phyloP scores from a whole-genome alignment of 208 protist species.

The Crithidia brevicula region DNA sequence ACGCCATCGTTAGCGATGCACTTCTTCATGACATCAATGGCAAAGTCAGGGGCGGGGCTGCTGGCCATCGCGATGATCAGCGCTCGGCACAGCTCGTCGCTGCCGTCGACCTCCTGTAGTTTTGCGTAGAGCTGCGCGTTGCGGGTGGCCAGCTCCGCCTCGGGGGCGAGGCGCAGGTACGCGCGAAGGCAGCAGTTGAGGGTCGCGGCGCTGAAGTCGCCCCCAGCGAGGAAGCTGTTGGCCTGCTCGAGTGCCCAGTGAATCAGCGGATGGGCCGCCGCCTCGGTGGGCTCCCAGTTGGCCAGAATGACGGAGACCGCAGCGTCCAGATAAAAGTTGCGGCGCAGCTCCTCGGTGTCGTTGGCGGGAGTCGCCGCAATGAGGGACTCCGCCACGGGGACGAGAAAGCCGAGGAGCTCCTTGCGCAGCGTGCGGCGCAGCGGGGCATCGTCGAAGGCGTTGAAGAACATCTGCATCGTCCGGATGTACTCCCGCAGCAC shows the following conservation, averaged over 20 bases:
- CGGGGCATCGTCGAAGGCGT: conserved; percentile 43
- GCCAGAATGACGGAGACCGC: conserved; percentile 35
- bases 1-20: conserved; percentile 74
- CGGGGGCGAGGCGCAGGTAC: conserved; percentile 47
- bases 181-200: conserved; percentile 48
- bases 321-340: conserved; percentile 46
- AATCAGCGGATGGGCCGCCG: conserved; percentile 36
- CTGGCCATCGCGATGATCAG: conserved; percentile 68
- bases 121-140: conserved; percentile 53
- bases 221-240: conserved; percentile 44
- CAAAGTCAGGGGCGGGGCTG: conserved; percentile 55
- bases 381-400: conserved; percentile 31
- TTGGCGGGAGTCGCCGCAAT: conserved; percentile 15
- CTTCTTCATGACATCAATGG: conserved; percentile 49
- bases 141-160: conserved; percentile 20
- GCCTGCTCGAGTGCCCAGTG: conserved; percentile 71
- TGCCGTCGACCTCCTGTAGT: conserved; percentile 62
- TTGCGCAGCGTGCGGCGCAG: conserved; percentile 27
- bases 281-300: conserved; percentile 17
- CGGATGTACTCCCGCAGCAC: conserved; percentile 63
- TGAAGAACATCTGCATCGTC: conserved; percentile 42
- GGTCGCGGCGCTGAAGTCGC: conserved; percentile 43
- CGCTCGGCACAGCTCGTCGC: conserved; percentile 68
- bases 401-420: conserved; percentile 38
- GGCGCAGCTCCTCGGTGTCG: conserved; percentile 32